Evolutionary conservation across 2,329 filamentous ascomycete genomes (phyloP), one percentile per base, ranked within the genome.

Genomic region (Colletotrichum viniferum): DNA sequence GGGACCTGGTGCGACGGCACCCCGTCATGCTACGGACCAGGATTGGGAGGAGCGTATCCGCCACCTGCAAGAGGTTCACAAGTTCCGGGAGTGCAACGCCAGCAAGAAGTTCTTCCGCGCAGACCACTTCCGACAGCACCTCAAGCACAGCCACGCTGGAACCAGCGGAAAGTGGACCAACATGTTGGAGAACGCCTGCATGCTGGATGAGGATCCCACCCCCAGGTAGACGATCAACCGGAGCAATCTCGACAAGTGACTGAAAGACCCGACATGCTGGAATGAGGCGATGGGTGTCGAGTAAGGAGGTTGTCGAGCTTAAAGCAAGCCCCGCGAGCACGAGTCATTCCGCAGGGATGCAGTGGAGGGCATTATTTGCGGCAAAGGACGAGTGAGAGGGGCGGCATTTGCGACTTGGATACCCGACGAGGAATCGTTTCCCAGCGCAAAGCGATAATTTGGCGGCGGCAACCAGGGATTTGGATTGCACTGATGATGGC

Each of bases 121-220:
- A 38, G 97, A 99, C 84, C 97, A 99, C 84, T 99, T 99, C 88
- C 93, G 97, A 75, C 97, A 99, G 85, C 97, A 99, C 85, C 88
- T 99, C 74, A 99, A 98, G 88, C 97, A 99, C 84, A 98, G 96
- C 83, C 97, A 98, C 85, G 95, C 95, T 48, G 97, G 97, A 43
- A 96, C 95, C 1, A 98, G 96, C 84, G 97, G 97, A 36, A 98
- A 98, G 85, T 99, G 97, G 97, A 99, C 97, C 14, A 98, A 98
- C 84, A 96, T 98, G 90, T 89, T 99, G 38, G 97, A 99, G 83
- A 97, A 95, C 82, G 95, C 96, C 7, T 99, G 97, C 86, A 98
- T 98, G 95, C 92, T 96, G 84, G 96, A 94, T 70, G 90, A 98
- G 82, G 96, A 98, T 69, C 89, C 91, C 34, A 89, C 85, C 48